These are phyloP conservation scores for Erythrobasidium yunnanense DNA, from an alignment of 768 basidiomycete genomes.

Conservation along the genomic window DNA sequence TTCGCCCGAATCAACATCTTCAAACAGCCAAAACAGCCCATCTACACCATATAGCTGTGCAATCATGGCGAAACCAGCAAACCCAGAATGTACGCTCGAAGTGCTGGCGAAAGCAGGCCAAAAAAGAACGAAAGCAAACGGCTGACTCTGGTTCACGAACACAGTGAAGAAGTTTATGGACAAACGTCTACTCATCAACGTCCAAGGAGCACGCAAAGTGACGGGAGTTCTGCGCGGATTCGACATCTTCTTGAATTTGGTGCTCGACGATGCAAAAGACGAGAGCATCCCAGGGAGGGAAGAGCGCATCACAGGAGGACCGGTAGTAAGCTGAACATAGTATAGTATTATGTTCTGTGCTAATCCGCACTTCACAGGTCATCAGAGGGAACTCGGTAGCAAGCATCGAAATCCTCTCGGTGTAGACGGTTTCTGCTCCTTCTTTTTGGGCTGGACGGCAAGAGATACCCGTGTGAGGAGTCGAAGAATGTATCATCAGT, in stretches of 20 bases:
- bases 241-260: constrained; percentile 96
- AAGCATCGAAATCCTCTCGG: constrained; percentile 62
- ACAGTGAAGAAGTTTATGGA: constrained; percentile 74
- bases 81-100: constrained; percentile 19
- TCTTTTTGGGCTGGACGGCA: too few species aligned
- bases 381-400: constrained; percentile 94
- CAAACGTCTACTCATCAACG: constrained; percentile 85
- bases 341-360: too few species aligned
- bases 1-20: too few species aligned
- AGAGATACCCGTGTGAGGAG: too few species aligned
- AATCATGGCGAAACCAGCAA: constrained; percentile 21
- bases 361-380: constrained; percentile 50
- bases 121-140: neutral
- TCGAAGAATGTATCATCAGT: too few species aligned
- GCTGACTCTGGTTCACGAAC: neutral
- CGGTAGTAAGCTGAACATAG: constrained; percentile 68
- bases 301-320: constrained; percentile 62
- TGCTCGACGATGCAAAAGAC: constrained; percentile 89
- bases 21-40: too few species aligned
- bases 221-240: constrained; percentile 90
- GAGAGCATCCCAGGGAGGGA: constrained; percentile 82
- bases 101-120: neutral
- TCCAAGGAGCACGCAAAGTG: constrained; percentile 60
- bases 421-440: too few species aligned
- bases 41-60: neutral